A percentile compares a stretch with the other conserved stretches of the same genome.
Conservation (phyloP, 2,329 filamentous ascomycete genomes). For the Apiospora hydei region DNA sequence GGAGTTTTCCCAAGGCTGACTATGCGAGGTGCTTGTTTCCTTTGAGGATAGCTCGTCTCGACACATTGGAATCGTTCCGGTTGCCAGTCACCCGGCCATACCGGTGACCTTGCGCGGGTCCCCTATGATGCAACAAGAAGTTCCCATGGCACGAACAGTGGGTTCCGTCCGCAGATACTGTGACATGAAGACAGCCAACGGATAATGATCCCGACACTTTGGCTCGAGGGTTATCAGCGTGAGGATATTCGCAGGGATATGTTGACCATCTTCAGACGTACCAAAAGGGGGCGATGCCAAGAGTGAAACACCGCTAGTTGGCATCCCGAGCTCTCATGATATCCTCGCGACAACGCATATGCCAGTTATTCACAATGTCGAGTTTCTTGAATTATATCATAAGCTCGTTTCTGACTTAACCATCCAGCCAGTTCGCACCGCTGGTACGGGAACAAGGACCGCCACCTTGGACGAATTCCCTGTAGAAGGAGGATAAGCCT, state of each 20-base stretch:
- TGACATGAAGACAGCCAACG: background rate
- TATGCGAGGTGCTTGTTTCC: background rate
- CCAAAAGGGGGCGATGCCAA: background rate
- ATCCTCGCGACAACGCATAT: background rate
- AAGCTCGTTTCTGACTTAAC: background rate
- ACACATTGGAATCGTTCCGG: background rate
- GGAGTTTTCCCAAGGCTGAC: too few relatives aligned
- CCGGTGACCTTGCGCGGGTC: background rate
- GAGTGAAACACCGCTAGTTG: conserved; percentile 7
- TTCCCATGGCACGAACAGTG: background rate
- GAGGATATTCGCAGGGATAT: background rate
- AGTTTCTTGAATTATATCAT: background rate
- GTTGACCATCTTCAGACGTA: background rate
- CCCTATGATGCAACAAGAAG: background rate
- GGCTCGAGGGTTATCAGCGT: background rate
- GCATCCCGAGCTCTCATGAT: background rate
- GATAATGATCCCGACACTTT: background rate
- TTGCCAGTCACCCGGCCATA: background rate
- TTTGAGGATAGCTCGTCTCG: background rate
- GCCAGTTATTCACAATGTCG: background rate
- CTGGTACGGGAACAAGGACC: background rate
- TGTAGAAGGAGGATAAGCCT: background rate
- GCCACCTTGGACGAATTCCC: background rate
- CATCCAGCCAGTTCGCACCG: background rate
- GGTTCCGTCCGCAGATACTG: background rate